These are phyloP conservation scores for Ceratobasidium sp. DNA, from an alignment of 1,284 basidiomycete genomes.

Conservation along the genomic window DNA sequence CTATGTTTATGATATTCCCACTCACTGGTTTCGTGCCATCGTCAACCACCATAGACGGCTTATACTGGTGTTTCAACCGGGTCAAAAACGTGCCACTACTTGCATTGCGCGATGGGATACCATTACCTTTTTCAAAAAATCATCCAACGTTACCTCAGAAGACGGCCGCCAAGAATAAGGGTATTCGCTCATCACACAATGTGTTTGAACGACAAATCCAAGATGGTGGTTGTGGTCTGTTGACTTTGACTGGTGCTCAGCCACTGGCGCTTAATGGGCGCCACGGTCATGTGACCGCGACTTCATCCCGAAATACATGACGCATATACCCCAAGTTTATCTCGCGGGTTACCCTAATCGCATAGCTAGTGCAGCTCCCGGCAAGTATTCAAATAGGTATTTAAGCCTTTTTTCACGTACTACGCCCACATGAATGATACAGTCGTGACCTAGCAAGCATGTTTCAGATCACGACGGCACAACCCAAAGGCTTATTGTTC, in stretches of 20 bases:
- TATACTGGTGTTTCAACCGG: slow-evolving; percentile 62
- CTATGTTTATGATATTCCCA: neutral
- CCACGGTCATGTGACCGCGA: neutral
- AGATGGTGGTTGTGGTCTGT: neutral
- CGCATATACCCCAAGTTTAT: no score
- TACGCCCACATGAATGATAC: no score
- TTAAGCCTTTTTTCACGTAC: no score
- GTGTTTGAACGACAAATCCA: neutral
- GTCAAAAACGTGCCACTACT: neutral
- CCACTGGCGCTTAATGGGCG: neutral
- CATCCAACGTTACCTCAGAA: slow-evolving; percentile 6
- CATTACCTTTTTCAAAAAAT: slow-evolving; percentile 33
- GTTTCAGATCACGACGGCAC: no score
- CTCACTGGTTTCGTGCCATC: slow-evolving; percentile 78
- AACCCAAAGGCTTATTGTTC: no score
- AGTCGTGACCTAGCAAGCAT: no score
- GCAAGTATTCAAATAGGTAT: no score
- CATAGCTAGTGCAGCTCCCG: no score
- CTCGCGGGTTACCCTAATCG: no score
- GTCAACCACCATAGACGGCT: slow-evolving; percentile 79
- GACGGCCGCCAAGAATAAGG: slow-evolving; percentile 31
- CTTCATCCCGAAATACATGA: neutral
- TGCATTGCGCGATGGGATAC: neutral
- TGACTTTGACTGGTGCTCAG: neutral
- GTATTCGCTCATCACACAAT: neutral